Evolutionary conservation across 2,329 filamentous ascomycete genomes (phyloP).

Genomic region (Sarocladium strictum): DNA sequence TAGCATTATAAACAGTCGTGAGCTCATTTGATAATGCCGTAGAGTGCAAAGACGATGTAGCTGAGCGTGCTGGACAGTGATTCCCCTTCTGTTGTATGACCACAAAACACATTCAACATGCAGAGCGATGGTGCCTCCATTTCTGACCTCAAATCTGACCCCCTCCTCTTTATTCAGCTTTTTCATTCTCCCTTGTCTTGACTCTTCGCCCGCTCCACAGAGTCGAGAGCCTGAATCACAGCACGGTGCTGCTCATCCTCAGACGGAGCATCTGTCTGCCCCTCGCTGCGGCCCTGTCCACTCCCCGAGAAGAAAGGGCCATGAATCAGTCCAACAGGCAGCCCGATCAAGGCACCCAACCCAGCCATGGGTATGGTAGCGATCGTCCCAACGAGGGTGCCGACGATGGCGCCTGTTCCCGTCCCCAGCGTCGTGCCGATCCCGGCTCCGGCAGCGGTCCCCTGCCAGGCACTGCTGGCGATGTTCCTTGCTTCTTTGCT

Average conservation of each 20-base stretch:
- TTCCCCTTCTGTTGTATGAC: too few species aligned
- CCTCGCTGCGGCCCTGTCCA: not conserved
- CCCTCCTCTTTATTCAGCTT: too few species aligned
- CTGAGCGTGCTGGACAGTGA: too few species aligned
- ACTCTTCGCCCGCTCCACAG: too few species aligned
- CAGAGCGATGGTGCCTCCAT: too few species aligned
- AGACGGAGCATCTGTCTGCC: not conserved
- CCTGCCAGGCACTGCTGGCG: constrained; percentile 9
- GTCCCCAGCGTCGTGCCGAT: constrained; percentile 3
- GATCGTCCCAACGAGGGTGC: constrained; percentile 9
- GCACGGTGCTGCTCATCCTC: constrained; percentile 9
- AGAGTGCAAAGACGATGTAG: too few species aligned
- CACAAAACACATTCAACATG: too few species aligned
- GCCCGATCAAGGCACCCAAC: constrained; percentile 9
- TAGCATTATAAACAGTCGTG: too few species aligned
- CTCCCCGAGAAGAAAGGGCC: not conserved
- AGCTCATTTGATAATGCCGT: too few species aligned
- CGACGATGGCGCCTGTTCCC: constrained; percentile 7
- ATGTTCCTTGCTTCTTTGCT: constrained; percentile 9
- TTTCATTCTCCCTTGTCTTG: too few species aligned
- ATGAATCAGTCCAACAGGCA: constrained; percentile 8
- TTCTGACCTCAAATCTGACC: too few species aligned
- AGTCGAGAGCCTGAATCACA: constrained; percentile 6
- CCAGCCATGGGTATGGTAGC: constrained; percentile 10
- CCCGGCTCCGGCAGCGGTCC: constrained; percentile 1